A percentile compares a stretch with the other conserved stretches of the same genome.
These are phyloP conservation scores for Raphanus sativus DNA, from an alignment of 345 rosid species.

Conservation along the genomic window DNA sequence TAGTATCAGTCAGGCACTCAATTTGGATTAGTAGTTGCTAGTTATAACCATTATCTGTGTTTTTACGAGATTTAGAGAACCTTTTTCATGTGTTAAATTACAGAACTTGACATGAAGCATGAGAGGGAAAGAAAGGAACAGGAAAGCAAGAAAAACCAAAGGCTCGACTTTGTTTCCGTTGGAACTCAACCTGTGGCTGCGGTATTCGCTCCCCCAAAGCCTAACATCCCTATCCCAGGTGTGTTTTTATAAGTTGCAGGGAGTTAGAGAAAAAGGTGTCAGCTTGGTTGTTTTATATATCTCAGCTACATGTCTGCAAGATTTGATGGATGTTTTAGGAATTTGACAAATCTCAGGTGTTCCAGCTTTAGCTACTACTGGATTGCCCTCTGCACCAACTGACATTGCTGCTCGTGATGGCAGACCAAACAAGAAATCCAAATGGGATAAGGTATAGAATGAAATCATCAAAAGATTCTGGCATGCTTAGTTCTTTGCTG, in stretches of 20 bases:
- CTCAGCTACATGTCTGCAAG: neutral
- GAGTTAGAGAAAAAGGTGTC: conserved; percentile 3
- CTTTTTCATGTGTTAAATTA: conserved; percentile 12
- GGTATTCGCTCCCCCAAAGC: conserved; percentile 51
- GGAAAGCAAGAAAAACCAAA: conserved; percentile 77
- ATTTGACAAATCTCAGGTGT: conserved; percentile 33
- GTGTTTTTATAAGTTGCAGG: neutral
- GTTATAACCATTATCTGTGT: neutral
- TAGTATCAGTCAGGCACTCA: neutral
- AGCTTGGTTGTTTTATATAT: conserved; percentile 1
- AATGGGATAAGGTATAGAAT: conserved; percentile 84
- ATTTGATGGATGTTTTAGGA: conserved; percentile 5
- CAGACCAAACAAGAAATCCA: conserved; percentile 83
- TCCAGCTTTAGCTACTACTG: conserved; percentile 47
- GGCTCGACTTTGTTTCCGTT: conserved; percentile 66
- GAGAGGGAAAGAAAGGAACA: conserved; percentile 89
- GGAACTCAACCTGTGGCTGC: conserved; percentile 61
- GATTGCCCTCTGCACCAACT: conserved; percentile 43
- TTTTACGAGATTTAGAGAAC: neutral
- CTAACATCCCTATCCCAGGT: conserved; percentile 71
- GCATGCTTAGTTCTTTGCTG: neutral
- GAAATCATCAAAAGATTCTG: neutral
- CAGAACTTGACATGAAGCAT: conserved; percentile 78
- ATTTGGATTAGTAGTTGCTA: neutral
- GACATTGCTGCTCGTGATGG: conserved; percentile 56